phyloP scores from a whole-genome alignment of 1,139 yeast species.

The Yueomyces sp. region DNA sequence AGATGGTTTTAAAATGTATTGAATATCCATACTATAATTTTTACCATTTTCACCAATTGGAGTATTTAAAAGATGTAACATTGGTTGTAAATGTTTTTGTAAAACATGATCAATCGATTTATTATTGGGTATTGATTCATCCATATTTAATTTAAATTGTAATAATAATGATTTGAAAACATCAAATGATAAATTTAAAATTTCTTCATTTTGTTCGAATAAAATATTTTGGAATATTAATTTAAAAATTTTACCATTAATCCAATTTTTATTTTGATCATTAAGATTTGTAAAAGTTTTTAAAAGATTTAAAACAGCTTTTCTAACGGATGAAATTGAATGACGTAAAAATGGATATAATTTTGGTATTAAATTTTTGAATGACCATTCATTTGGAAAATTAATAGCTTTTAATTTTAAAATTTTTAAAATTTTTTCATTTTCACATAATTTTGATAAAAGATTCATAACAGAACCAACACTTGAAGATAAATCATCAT shows the following conservation, averaged over 20 bases:
- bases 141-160: conserved; percentile 24
- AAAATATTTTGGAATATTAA: conserved; percentile 76
- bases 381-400: conserved; percentile 36
- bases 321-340: conserved; percentile 83
- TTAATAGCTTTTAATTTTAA: conserved; percentile 48
- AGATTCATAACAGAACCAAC: conserved; percentile 95
- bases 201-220: conserved; percentile 76
- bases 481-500: conserved; percentile 88
- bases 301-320: conserved; percentile 74
- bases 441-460: conserved; percentile 76
- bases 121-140: conserved; percentile 26
- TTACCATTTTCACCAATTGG: conserved; percentile 92
- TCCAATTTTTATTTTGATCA: conserved; percentile 67
- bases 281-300: conserved; percentile 63
- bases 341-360: conserved; percentile 89
- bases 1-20: conserved; percentile 67
- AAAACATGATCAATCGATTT: conserved; percentile 37
- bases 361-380: conserved; percentile 75
- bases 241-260: conserved; percentile 57
- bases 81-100: conserved; percentile 43
- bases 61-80: conserved; percentile 66
- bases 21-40: conserved; percentile 72
- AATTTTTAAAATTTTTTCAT: conserved; percentile 59
- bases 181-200: conserved; percentile 47
- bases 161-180: conserved; percentile 47